Conservation (phyloP, 116 monocot genomes). For the Posidonia oceanica region DNA sequence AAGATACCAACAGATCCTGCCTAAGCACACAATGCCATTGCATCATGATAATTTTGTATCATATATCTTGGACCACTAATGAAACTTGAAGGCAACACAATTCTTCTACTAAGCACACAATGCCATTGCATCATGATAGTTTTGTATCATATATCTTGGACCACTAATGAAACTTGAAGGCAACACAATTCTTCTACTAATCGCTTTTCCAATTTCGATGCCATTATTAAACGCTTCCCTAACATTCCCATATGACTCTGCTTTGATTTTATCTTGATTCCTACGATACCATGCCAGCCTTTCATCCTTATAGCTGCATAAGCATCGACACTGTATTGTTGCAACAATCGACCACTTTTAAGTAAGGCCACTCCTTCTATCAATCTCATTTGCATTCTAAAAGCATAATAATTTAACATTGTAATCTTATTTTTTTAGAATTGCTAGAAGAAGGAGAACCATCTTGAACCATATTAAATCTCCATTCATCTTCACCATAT, state of each 20-base stretch:
- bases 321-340: conserved; percentile 1
- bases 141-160: background rate
- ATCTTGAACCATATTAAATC: too few relatives aligned
- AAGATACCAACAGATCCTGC: background rate
- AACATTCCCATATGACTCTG: background rate
- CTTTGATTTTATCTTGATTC: background rate
- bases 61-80: background rate
- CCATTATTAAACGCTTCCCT: background rate
- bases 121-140: background rate
- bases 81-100: background rate
- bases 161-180: background rate
- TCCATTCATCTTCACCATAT: background rate
- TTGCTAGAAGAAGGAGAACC: background rate
- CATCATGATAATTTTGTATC: conserved; percentile 1
- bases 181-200: background rate
- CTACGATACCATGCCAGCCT: background rate
- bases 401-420: background rate
- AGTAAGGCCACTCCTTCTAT: background rate
- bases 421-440: background rate
- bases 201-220: too few relatives aligned
- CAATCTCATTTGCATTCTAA: background rate
- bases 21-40: background rate
- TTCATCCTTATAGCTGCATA: background rate
- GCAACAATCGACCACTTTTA: background rate
- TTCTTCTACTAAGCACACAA: background rate